Base-by-base conservation (phyloP, 2,329 filamentous ascomycete genomes). In the Aspergillus sp. region DNA sequence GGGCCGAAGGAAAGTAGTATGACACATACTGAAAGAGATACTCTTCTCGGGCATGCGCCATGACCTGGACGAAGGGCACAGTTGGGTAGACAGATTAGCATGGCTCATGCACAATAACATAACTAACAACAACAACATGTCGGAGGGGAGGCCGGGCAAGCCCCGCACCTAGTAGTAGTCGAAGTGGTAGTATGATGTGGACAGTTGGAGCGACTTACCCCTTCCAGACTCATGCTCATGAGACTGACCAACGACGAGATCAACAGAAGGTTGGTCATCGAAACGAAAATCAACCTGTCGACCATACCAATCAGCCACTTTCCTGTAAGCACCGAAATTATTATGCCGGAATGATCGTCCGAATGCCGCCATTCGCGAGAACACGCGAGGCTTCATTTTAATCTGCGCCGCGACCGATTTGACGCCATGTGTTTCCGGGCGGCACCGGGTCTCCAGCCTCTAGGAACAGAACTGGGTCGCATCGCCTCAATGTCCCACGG, bases 21-120 rank as follows among this genome's bases (percentile, higher is more conserved):
- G 57, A 55, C 51, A 71, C 72, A 71, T 68, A 86, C 83, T 85
- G 82, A 68, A 84, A 87, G 25, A 86, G 78, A 70, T 87, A 87
- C 70, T 87, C 85, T 68, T 87, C 84, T 67, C 84, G 80, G 41
- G 85, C 84, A 77, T 87, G 84, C 59, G 84, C 80, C 74, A 87
- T 82, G 57, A 87, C 83, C 85, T 87, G 66, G 54, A 61, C 28
- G 57, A 45, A 48, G 39, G 23, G 13, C 45, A 61, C 38, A 8
- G 32, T 54, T 19, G 55, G 53, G 19, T 32, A 3, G 48, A 57
- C 28, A 47, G n/a, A 49, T 65, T 57, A 67, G 59, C 47, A 54
- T 36, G 19, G 51, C 52, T 19, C 55, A 57, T 58, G 41, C 53
- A 57, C 49, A 36, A 36, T 13, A 36, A 36, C 32, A 36, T 36